Evolutionary conservation across 495 filamentous ascomycete genomes (phyloP).

Genomic region (Xylaria grammica): DNA sequence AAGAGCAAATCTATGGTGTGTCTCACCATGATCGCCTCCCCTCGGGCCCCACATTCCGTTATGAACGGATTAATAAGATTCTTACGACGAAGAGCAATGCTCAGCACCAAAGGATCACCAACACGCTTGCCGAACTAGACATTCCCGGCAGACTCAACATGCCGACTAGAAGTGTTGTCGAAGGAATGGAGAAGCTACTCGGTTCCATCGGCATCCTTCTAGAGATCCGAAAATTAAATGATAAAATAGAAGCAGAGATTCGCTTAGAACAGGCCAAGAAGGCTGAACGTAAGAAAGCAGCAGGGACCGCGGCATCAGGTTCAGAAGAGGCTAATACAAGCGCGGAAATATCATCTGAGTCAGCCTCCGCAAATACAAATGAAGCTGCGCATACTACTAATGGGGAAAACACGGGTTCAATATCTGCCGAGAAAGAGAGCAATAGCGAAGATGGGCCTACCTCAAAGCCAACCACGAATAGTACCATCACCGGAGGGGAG

Average conservation of each 20-base stretch:
- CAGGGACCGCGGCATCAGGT: background rate
- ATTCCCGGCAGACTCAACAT: conserved; percentile 79
- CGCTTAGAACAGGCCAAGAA: conserved; percentile 69
- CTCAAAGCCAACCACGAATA: conserved; percentile 27
- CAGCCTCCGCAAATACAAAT: background rate
- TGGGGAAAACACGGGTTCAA: conserved; percentile 28
- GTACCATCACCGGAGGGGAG: conserved; percentile 30
- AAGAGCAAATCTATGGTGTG: conserved; percentile 82
- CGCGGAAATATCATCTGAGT: background rate
- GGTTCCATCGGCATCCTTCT: conserved; percentile 73
- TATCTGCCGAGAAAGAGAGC: conserved; percentile 24
- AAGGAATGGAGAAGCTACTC: conserved; percentile 82
- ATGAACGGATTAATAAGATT: conserved; percentile 81
- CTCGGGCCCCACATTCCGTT: conserved; percentile 74
- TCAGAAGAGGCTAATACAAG: conserved; percentile 11
- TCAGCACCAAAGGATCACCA: conserved; percentile 79
- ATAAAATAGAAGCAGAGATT: conserved; percentile 87
- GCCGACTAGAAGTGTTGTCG: conserved; percentile 81
- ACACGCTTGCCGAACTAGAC: conserved; percentile 77
- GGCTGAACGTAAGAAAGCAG: conserved; percentile 61
- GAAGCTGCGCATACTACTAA: conserved; percentile 17
- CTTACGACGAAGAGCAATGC: conserved; percentile 81
- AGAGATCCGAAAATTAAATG: conserved; percentile 79
- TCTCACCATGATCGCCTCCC: conserved; percentile 84
- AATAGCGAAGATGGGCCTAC: conserved; percentile 30